phyloP scores from a whole-genome alignment of 257 asterid species.

The Linaria vulgaris region DNA sequence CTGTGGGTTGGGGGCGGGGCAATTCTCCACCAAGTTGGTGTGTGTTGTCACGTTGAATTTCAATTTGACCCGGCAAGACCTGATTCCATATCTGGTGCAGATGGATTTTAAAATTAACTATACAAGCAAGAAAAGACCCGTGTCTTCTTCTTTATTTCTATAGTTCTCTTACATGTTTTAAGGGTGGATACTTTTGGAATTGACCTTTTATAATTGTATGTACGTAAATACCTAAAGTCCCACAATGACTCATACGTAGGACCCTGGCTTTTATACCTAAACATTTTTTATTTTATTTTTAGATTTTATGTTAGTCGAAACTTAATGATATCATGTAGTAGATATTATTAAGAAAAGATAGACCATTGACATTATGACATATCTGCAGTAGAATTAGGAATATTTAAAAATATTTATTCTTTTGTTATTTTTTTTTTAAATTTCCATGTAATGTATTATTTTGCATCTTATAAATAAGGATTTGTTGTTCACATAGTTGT shows the following conservation, averaged over 20 bases:
- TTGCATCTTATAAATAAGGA: too few relatives aligned
- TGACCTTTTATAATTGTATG: not conserved
- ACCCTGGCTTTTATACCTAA: too few relatives aligned
- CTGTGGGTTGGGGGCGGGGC: slow-evolving; percentile 23
- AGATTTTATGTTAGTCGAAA: too few relatives aligned
- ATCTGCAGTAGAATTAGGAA: too few relatives aligned
- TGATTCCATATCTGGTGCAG: slow-evolving; percentile 33
- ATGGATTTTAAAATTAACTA: slow-evolving; percentile 30
- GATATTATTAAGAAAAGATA: too few relatives aligned
- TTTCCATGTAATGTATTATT: too few relatives aligned
- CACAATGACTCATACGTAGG: too few relatives aligned
- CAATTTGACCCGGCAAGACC: slow-evolving; percentile 50
- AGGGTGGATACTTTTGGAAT: slow-evolving; percentile 23
- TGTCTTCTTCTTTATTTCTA: slow-evolving; percentile 31
- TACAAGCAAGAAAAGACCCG: slow-evolving; percentile 24
- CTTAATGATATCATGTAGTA: too few relatives aligned
- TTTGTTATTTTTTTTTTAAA: too few relatives aligned
- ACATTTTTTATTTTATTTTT: not conserved
- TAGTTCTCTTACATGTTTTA: slow-evolving; percentile 31
- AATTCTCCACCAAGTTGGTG: slow-evolving; percentile 28
- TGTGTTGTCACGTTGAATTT: slow-evolving; percentile 30
- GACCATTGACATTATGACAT: too few relatives aligned
- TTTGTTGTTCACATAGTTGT: too few relatives aligned
- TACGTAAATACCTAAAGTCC: not conserved
- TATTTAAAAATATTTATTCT: too few relatives aligned